phyloP scores from a whole-genome alignment of 2,329 filamentous ascomycete species.

The Trichoderma sp. region DNA sequence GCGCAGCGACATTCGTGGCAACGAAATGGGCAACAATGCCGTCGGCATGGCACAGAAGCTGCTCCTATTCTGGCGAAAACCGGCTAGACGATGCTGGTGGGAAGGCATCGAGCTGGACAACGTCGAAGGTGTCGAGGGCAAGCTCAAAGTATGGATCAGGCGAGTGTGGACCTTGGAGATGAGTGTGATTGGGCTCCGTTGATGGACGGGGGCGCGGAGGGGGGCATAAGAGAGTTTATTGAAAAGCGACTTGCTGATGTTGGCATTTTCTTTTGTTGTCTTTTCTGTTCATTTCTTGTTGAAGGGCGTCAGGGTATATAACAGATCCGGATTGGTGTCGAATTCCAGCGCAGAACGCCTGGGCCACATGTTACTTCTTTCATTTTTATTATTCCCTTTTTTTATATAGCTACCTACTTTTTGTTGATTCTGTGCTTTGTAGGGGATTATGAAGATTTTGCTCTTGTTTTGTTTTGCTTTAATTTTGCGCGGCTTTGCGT shows the following conservation, averaged over 20 bases:
- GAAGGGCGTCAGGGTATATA: constrained; percentile 21
- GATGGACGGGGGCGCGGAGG: constrained; percentile 26
- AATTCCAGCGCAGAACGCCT: constrained; percentile 17
- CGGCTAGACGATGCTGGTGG: constrained; percentile 97
- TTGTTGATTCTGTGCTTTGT: neutral
- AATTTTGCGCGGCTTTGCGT: neutral
- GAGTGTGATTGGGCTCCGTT: constrained; percentile 85
- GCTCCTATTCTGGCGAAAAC: constrained; percentile 96
- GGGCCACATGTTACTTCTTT: constrained; percentile 14
- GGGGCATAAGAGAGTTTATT: neutral
- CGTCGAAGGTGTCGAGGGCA: constrained; percentile 86
- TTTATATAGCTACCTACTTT: neutral
- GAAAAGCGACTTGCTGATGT: neutral
- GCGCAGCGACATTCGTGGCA: constrained; percentile 85
- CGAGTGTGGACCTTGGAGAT: constrained; percentile 99
- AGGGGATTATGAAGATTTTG: neutral
- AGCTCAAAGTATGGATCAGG: constrained; percentile 96
- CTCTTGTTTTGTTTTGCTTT: neutral
- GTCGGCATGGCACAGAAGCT: constrained; percentile 99
- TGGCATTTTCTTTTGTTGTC: constrained; percentile 3
- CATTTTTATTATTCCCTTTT: constrained; percentile 12
- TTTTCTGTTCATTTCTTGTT: neutral
- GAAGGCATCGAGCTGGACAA: constrained; percentile 89
- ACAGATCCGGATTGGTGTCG: constrained; percentile 18
- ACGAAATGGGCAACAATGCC: constrained; percentile 69